Conservation (phyloP, 257 asterid species). For the Thymus quinquecostatus region DNA sequence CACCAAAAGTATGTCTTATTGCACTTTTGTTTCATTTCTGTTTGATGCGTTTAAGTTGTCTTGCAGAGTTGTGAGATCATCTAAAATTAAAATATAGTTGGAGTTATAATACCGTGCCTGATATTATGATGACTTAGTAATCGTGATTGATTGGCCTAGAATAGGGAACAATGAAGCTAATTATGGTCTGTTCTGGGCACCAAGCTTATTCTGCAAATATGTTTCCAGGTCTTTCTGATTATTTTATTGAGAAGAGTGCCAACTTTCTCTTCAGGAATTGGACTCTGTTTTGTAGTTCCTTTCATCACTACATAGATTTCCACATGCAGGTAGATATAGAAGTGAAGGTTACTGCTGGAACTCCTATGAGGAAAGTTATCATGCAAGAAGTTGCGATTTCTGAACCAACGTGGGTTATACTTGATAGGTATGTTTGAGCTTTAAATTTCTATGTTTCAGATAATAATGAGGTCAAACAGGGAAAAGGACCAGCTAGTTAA, state of each 20-base stretch:
- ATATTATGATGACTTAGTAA: background rate
- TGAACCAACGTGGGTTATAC: constrained; percentile 62
- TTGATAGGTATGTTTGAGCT: constrained; percentile 50
- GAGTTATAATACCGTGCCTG: background rate
- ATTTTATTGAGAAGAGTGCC: background rate
- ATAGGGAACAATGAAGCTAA: background rate
- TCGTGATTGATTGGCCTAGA: background rate
- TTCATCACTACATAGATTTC: constrained; percentile 1
- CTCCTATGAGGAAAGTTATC: constrained; percentile 61
- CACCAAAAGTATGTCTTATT: background rate
- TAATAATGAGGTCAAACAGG: background rate
- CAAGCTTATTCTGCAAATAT: background rate
- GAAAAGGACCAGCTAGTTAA: background rate
- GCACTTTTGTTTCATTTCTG: background rate
- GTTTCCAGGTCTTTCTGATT: background rate
- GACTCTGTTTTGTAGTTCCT: background rate
- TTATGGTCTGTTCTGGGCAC: background rate
- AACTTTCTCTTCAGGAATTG: background rate
- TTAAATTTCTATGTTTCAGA: background rate
- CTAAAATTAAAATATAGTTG: too few species aligned
- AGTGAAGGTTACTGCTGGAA: constrained; percentile 72
- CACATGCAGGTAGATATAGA: constrained; percentile 61
- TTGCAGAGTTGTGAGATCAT: too few species aligned
- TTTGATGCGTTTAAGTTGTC: background rate
- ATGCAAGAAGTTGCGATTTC: constrained; percentile 57